phyloP scores from a whole-genome alignment of 805 yeast genomes.

The Nakazawaea pomicola region DNA sequence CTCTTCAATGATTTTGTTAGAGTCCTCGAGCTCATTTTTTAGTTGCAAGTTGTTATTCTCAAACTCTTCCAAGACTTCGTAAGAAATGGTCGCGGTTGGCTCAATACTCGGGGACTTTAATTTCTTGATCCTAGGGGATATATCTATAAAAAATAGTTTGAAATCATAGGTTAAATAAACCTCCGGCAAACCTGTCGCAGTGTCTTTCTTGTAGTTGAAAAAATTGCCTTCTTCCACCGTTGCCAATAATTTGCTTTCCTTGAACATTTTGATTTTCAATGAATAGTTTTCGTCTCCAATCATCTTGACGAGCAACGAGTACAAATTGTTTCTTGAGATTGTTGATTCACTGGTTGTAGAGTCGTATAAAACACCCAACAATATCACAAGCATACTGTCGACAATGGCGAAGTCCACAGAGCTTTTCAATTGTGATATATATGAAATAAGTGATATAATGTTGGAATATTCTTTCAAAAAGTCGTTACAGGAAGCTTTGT shows the following conservation, averaged over 20 bases:
- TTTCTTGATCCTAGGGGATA: conserved; percentile 58
- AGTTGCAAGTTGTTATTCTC: conserved; percentile 28
- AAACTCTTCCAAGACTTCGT: conserved; percentile 48
- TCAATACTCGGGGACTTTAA: conserved; percentile 74
- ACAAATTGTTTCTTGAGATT: conserved; percentile 52
- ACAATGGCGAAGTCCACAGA: conserved; percentile 51
- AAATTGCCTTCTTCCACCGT: conserved; percentile 50
- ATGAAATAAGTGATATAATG: conserved; percentile 65
- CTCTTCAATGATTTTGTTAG: conserved; percentile 17
- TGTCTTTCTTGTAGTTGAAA: conserved; percentile 54
- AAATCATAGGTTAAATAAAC: conserved; percentile 68
- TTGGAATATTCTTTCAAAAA: conserved; percentile 64
- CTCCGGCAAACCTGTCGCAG: conserved; percentile 75
- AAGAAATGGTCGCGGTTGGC: conserved; percentile 63
- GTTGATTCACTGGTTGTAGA: conserved; percentile 64
- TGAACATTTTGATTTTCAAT: conserved; percentile 67
- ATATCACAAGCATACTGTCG: conserved; percentile 66
- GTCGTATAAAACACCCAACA: conserved; percentile 78
- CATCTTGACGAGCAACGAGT: conserved; percentile 58
- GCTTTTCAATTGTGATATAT: conserved; percentile 42
- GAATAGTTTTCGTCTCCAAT: conserved; percentile 79
- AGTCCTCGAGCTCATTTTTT: conserved; percentile 14
- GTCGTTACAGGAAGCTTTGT: conserved; percentile 66
- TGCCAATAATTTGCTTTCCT: conserved; percentile 50
- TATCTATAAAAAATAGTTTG: conserved; percentile 62